These are phyloP conservation scores for Sambucus nigra DNA, from an alignment of 129 eudicot genomes.

Conservation along the genomic window DNA sequence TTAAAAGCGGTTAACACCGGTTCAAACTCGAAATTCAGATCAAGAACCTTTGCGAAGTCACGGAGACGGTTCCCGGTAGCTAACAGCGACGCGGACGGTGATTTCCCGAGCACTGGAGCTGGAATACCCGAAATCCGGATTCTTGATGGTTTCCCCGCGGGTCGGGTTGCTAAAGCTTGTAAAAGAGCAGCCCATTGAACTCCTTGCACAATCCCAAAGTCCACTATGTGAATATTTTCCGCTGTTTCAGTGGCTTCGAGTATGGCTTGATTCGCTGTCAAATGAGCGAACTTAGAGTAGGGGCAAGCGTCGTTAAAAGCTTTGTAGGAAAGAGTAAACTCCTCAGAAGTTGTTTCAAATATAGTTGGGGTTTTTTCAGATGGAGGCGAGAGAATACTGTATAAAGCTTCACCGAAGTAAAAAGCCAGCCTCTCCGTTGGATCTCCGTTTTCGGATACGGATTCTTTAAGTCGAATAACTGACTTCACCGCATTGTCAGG, in stretches of 20 bases:
- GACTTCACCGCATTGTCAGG: constrained; percentile 31
- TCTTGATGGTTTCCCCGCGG: constrained; percentile 65
- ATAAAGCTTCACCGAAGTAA: constrained; percentile 72
- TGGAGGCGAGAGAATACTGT: constrained; percentile 23
- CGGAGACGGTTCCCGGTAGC: constrained; percentile 87
- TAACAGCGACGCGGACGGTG: constrained; percentile 45
- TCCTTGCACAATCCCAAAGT: constrained; percentile 87
- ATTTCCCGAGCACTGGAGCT: constrained; percentile 50
- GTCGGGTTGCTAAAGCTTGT: constrained; percentile 87
- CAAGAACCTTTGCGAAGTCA: constrained; percentile 75
- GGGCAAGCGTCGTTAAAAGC: constrained; percentile 91
- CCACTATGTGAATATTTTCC: constrained; percentile 64
- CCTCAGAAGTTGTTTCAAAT: constrained; percentile 50
- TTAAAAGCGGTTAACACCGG: constrained; percentile 49
- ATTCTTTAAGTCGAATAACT: constrained; percentile 39
- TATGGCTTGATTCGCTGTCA: constrained; percentile 95
- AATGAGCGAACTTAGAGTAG: constrained; percentile 70
- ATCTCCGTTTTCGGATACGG: constrained; percentile 50
- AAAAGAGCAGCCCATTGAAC: constrained; percentile 95
- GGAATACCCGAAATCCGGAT: constrained; percentile 88
- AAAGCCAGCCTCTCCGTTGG: constrained; percentile 65
- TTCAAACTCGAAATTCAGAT: constrained; percentile 73
- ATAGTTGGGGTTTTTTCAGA: constrained; percentile 15
- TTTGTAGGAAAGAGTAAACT: constrained; percentile 58
- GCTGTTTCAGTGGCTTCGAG: constrained; percentile 72